Conservation (phyloP, 2,329 filamentous ascomycete genomes). For the Penicillium sp. region DNA sequence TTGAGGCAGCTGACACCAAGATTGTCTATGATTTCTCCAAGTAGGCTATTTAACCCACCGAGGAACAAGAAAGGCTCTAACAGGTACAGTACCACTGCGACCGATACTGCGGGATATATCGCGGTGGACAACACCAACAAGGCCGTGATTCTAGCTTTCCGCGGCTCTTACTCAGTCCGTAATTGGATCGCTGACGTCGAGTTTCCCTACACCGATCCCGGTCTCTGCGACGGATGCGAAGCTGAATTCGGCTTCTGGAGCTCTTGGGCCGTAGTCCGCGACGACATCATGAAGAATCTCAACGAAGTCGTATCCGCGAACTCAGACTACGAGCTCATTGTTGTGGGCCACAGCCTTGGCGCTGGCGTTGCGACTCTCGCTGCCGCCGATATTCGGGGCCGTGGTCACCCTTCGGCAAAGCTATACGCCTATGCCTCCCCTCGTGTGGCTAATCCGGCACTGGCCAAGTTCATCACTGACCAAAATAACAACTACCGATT, state of each 20-base stretch:
- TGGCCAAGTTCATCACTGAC: slow-evolving; percentile 54
- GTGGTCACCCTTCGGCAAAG: slow-evolving; percentile 49
- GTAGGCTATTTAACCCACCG: slow-evolving; percentile 22
- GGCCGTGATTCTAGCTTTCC: slow-evolving; percentile 38
- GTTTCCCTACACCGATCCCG: slow-evolving; percentile 30
- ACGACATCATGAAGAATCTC: slow-evolving; percentile 38
- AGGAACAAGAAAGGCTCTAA: neutral
- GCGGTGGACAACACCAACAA: slow-evolving; percentile 48
- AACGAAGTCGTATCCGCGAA: slow-evolving; percentile 15
- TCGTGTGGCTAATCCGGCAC: slow-evolving; percentile 59
- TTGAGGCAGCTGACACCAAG: slow-evolving; percentile 32
- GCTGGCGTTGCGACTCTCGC: slow-evolving; percentile 63
- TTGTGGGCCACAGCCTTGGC: slow-evolving; percentile 66
- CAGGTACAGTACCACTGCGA: slow-evolving; percentile 17
- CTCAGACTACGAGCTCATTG: slow-evolving; percentile 41
- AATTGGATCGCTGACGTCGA: slow-evolving; percentile 34
- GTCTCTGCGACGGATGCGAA: slow-evolving; percentile 44
- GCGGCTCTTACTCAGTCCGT: slow-evolving; percentile 35
- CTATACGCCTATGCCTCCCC: slow-evolving; percentile 68
- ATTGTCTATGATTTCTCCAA: slow-evolving; percentile 49
- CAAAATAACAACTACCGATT: slow-evolving; percentile 60
- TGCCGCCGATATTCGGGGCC: slow-evolving; percentile 54
- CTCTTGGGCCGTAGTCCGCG: slow-evolving; percentile 41
- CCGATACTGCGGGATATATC: slow-evolving; percentile 50
- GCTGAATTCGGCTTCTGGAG: slow-evolving; percentile 48